Base-by-base conservation (phyloP, 1,284 basidiomycete genomes). In the Porodaedalea pini region DNA sequence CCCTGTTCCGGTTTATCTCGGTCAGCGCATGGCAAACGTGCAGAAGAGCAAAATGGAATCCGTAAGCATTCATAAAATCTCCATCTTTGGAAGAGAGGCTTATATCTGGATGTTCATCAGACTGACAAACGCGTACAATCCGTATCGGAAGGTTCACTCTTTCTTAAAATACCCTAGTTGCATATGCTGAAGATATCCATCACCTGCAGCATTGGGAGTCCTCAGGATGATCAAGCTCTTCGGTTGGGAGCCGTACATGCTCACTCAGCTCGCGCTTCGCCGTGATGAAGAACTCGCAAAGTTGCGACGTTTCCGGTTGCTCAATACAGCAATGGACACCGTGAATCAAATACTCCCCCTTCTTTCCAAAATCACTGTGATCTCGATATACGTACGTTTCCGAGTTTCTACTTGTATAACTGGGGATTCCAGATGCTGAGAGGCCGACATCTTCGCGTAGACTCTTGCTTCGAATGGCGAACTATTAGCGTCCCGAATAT, bases 221-320 rank as follows among this genome's bases (percentile, higher is more conserved):
- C 57, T 73, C 5, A 67, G 77, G 10, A 78, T 79, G 70, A 70
- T 82, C 69, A 85, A 85, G 67, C 77, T 85, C 61, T 86, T 86
- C 62, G 82, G 75, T 7, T 84, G 81, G 81, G 80, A 82, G 61
- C 65, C 65, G 5, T 70, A 73, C 31, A 75, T 81, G 63, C 68
- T 73, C 50, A 67, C 71, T 15, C 68, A 74, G 43, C 70, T 83
- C 11, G 64, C 69, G 1, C 70, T 71, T n/a, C 80, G 78, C 60
- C 67, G 58, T 25, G 36, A 51, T 27, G 40, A 55, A 25, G 58
- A 59, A 19, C 39, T 59, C 15, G 23, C 19, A 8, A 40, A 47
- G 39, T 32, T 55, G 19, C 17, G 39, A 17, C 31, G 29, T 10
- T 54, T 54, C 19, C 21, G 41, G 19, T 15, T 59, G 3, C 41